phyloP scores from a whole-genome alignment of 768 basidiomycete species.

The Mycena olivaceomarginata region DNA sequence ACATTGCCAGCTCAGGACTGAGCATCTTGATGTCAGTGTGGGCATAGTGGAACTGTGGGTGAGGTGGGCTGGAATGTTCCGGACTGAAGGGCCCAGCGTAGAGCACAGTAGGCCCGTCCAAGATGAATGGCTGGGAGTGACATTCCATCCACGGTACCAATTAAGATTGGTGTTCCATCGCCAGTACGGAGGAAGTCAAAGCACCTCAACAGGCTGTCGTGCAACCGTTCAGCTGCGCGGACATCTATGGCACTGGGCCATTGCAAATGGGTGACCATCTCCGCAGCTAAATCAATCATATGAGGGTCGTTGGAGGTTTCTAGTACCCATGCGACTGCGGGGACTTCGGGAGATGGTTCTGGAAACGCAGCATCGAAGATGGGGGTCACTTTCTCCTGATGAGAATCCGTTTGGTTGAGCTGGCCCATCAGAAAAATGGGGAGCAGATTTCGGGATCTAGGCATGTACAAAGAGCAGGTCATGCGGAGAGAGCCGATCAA shows the following conservation, averaged over 20 bases:
- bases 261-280: not conserved
- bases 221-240: not conserved
- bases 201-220: conserved; percentile 4
- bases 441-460: not conserved
- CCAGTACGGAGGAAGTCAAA: not conserved
- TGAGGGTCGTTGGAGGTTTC: conserved; percentile 21
- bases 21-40: not conserved
- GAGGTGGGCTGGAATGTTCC: not conserved
- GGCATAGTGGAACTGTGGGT: not conserved
- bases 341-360: not conserved
- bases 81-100: not conserved
- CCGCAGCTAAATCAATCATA: not conserved
- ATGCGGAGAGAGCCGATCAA: not conserved
- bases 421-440: not conserved
- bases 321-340: conserved; percentile 16
- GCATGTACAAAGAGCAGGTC: not conserved
- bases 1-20: not conserved
- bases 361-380: not conserved
- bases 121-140: not conserved
- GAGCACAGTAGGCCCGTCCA: conserved; percentile 2
- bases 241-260: conserved; percentile 3
- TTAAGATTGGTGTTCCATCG: not conserved
- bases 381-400: not conserved
- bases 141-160: not conserved
- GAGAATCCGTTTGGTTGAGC: not conserved